Percentiles rank a stretch among this genome's conserved stretches.
Evolutionary conservation across 163 green algal genomes (phyloP).

Genomic region (Scenedesmus sp.): DNA sequence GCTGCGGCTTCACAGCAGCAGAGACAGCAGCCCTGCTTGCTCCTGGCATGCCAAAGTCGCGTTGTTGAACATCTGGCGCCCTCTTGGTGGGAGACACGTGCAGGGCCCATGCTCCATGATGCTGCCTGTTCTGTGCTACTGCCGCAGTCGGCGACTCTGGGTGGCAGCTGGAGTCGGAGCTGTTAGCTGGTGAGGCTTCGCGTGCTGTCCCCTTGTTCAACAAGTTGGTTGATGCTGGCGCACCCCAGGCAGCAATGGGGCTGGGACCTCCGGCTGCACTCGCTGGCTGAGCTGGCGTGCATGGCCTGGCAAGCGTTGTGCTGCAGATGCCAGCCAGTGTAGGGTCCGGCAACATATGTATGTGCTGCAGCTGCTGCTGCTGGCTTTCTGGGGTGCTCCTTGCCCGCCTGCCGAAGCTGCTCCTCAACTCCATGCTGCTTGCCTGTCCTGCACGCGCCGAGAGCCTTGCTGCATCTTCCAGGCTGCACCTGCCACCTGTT

Average conservation of each 20-base stretch:
- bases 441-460: not conserved
- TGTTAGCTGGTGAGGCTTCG: not conserved
- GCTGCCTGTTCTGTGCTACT: not conserved
- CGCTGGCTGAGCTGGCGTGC: not conserved
- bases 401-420: not conserved
- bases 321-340: not conserved
- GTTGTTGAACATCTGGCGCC: too few relatives aligned
- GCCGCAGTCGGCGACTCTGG: not conserved
- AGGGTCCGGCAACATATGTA: not conserved
- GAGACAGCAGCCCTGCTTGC: not conserved
- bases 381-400: not conserved
- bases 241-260: not conserved
- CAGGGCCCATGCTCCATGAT: not conserved
- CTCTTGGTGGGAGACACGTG: not conserved
- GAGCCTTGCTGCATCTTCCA: not conserved
- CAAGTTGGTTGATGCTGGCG: not conserved
- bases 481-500: not conserved
- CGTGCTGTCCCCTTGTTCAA: not conserved
- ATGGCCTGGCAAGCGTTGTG: not conserved
- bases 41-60: not conserved
- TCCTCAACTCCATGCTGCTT: not conserved
- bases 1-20: not conserved
- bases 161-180: not conserved
- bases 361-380: not conserved
- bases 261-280: not conserved